phyloP scores from a whole-genome alignment of 352 stramenopile species.

The Phytophthora pseudosyringae region DNA sequence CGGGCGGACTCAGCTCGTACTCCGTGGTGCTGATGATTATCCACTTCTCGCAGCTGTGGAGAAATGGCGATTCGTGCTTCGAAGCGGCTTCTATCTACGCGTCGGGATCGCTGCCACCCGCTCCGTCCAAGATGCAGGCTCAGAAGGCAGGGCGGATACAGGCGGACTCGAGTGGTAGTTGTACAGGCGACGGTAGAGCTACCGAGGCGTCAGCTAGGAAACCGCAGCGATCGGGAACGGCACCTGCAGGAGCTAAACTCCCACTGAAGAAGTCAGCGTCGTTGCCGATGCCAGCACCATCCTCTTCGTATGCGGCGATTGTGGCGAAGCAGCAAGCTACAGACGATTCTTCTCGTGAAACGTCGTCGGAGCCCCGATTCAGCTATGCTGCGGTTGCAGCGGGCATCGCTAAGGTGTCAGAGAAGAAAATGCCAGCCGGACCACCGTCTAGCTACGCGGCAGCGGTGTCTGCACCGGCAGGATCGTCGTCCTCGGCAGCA shows the following conservation, averaged over 20 bases:
- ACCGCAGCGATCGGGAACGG: slow-evolving; percentile 1
- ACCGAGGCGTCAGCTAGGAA: slow-evolving; percentile 5
- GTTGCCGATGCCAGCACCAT: slow-evolving; percentile 26
- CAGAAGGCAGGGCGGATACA: slow-evolving; percentile 36
- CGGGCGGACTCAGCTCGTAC: slow-evolving; percentile 91
- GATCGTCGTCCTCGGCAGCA: slow-evolving; percentile 15
- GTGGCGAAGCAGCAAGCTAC: slow-evolving; percentile 44
- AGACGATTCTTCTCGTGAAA: slow-evolving; percentile 19
- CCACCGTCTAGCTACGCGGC: slow-evolving; percentile 72
- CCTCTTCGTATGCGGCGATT: slow-evolving; percentile 71
- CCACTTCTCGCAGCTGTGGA: slow-evolving; percentile 82
- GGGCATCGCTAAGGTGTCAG: slow-evolving; percentile 59
- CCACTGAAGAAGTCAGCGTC: slow-evolving; percentile 26
- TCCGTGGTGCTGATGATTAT: slow-evolving; percentile 94
- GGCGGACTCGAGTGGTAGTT: slow-evolving; percentile 9
- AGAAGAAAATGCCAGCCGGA: slow-evolving; percentile 22
- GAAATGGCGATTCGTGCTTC: slow-evolving; percentile 59
- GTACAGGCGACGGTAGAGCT: slow-evolving; percentile 26
- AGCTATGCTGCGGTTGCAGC: slow-evolving; percentile 79
- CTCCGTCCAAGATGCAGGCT: slow-evolving; percentile 35
- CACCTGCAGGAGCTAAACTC: slow-evolving; percentile 1
- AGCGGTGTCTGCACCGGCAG: slow-evolving; percentile 51
- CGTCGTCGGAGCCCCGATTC: slow-evolving; percentile 43
- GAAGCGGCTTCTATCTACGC: slow-evolving; percentile 69
- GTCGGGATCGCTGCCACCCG: slow-evolving; percentile 55